Percentiles rank a stretch among this genome's conserved stretches.
phyloP scores from a whole-genome alignment of 1,284 basidiomycete genomes.

The Agroathelia rolfsii region DNA sequence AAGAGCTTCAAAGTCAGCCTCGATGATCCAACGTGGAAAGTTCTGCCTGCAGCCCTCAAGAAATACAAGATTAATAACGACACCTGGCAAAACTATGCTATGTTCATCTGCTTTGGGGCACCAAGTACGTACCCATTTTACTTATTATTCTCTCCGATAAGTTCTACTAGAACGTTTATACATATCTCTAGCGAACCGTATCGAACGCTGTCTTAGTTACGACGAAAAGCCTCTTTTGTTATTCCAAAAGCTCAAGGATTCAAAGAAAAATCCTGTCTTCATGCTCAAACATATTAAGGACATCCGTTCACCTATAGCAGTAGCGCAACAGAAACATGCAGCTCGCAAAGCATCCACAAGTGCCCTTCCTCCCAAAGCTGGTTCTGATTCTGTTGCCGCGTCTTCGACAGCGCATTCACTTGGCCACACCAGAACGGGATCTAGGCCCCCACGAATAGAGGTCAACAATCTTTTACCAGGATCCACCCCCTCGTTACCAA shows the following conservation, averaged over 20 bases:
- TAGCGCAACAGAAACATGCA: constrained; percentile 91
- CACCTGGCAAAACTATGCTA: constrained; percentile 96
- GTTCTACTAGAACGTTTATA: constrained; percentile 5
- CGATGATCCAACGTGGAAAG: constrained; percentile 97
- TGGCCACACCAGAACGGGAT: constrained; percentile 12
- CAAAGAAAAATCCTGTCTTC: constrained; percentile 95
- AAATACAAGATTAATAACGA: constrained; percentile 99
- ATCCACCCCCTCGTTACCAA: constrained; percentile 27
- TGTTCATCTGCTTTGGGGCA: constrained; percentile 97
- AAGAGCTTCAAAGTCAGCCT: constrained; percentile 86
- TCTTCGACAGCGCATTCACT: constrained; percentile 13
- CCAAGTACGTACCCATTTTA: constrained; percentile 46
- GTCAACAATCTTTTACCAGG: constrained; percentile 41
- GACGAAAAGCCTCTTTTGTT: constrained; percentile 96
- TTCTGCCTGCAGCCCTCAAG: constrained; percentile 93
- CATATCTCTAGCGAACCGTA: constrained; percentile 46
- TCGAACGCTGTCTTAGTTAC: constrained; percentile 92
- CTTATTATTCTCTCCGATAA: constrained; percentile 4
- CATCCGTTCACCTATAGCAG: constrained; percentile 91
- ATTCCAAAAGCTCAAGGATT: constrained; percentile 96
- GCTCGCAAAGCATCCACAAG: constrained; percentile 55
- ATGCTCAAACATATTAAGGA: constrained; percentile 99
- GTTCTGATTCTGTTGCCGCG: constrained; percentile 17
- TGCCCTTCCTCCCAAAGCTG: constrained; percentile 24
- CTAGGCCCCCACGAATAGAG: constrained; percentile 55